Evolutionary conservation across 1,284 basidiomycete genomes (phyloP).

Genomic region (Anthracocystis setariae): DNA sequence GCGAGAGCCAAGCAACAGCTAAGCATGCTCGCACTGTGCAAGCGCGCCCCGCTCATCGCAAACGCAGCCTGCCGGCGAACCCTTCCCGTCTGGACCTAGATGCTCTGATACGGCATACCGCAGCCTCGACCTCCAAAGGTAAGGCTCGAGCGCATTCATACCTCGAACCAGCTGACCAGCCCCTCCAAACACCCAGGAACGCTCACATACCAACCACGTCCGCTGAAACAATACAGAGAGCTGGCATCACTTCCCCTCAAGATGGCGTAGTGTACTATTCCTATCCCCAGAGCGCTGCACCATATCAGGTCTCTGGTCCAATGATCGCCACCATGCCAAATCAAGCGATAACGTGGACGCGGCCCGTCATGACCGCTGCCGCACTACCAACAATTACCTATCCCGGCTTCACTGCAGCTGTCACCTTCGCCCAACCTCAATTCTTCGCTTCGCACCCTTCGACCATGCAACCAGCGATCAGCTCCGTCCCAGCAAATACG

Average conservation of each 20-base stretch:
- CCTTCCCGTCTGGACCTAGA: slow-evolving; percentile 10
- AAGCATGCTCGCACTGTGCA: background rate
- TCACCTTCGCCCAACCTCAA: slow-evolving; percentile 41
- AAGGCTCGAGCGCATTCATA: slow-evolving; percentile 16
- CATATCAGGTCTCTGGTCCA: slow-evolving; percentile 11
- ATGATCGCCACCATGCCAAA: slow-evolving; percentile 10
- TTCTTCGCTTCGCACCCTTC: slow-evolving; percentile 30
- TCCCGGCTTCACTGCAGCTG: slow-evolving; percentile 36
- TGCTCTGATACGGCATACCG: slow-evolving; percentile 14
- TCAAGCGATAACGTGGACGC: slow-evolving; percentile 30
- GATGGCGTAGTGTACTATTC: slow-evolving; percentile 21
- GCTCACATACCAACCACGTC: background rate
- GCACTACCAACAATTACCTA: slow-evolving; percentile 21
- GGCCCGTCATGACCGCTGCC: slow-evolving; percentile 23
- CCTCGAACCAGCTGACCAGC: background rate
- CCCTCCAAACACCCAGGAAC: background rate
- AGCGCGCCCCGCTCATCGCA: background rate
- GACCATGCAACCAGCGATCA: slow-evolving; percentile 6
- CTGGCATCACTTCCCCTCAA: slow-evolving; percentile 1
- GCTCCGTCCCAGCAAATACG: slow-evolving; percentile 2
- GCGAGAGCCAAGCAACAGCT: background rate
- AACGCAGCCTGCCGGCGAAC: slow-evolving; percentile 1
- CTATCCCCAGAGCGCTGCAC: slow-evolving; percentile 14
- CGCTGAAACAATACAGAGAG: background rate
- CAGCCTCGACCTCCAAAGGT: slow-evolving; percentile 19